Base-by-base conservation (phyloP, 2,329 filamentous ascomycete genomes). In the Thielaviopsis punctulata region DNA sequence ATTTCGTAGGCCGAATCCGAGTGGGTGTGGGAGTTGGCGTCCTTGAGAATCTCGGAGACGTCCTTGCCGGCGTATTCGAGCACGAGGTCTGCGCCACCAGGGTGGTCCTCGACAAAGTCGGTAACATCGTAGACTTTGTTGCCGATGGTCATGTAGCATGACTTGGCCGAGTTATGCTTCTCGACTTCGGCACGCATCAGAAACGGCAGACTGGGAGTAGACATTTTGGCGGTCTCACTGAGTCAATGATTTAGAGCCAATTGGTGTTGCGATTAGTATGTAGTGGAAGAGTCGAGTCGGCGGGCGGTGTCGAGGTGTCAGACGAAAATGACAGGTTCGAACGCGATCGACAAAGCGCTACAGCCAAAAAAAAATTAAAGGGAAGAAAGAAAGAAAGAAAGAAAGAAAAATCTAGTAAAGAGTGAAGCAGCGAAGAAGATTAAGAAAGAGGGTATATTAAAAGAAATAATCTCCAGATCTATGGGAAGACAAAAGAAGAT, bases 41-140 rank as follows among this genome's bases (percentile, higher is more conserved):
- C 77, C 47, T 74, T 60, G 1, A 77, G 67, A 48, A 77, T 69
- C 3, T 61, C 59, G 1, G 83, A 67, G 52, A 84, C 77, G 24
- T 69, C 68, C 48, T 68, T 69, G 59, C 83, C 80, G 1, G 77
- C 92, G 65, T 92, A 94, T 51, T 95, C 85, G 57, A 95, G 72
- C 56, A 98, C 82, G 60, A 96, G 71, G 57, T 95, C 86, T 60
- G 80, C 79, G 54, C 92, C 92, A 59, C 92, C 92, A 22, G 92
- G 92, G 64, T 98, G 92, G 59, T 88, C 82, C 50, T 88, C 79
- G 56, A 95, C 67, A 62, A 98, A 98, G 52, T 86, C 79, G 55
- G 92, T 95, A 57, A 98, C 76, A 71, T 98, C 90, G 74, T 88
- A 98, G 60, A 98, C 90, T 60, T 90, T 93, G 54, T 77, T 76